Evolutionary conservation across 2,329 filamentous ascomycete species (phyloP), one percentile per base, ranked within the genome.

Genomic region (Tetracladium maxilliforme): DNA sequence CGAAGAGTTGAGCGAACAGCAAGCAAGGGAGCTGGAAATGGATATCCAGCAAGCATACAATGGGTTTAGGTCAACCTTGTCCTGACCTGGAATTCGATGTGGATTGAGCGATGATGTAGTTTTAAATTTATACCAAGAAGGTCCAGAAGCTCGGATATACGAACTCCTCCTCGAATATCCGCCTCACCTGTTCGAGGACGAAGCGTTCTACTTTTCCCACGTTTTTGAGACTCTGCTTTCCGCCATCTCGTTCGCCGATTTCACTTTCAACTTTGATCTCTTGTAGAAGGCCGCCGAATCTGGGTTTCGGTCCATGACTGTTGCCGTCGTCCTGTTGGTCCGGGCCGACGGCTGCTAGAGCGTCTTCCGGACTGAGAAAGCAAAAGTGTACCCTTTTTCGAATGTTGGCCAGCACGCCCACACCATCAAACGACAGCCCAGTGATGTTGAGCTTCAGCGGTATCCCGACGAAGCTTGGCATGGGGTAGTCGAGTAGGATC

Each of bases 131-230:
- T 22, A 95, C 76, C 40, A 98, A 56, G 49, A 95, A 94, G 1
- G 87, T 95, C 86, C 87, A 95, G 52, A 92, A 95, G 51, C 86
- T 94, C 22, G 90, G 90, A 54, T 92, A 95, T 33, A 95, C 86
- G 54, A 95, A 90, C 49, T 98, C 90, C 46, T 95, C 90, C 52
- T 98, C 90, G 43, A 98, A 95, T 40, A 98, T 95, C 43, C 84
- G 70, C 45, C 87, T 73, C 33, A 98, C 90, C 52, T 95, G 87
- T 48, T 95, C 87, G 31, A 98, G 62, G 29, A 98, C 83, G 48
- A 98, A 98, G 41, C 83, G 79, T 57, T 98, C 90, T 30, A 98
- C 90, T 61, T 98, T 98, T 30, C 90, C 87, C 24, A 98, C 87
- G 48, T 98, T 98, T 62, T 94, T 95, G 31, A 98, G 56, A 23